Evolutionary conservation across 441 rosid genomes (phyloP).

Genomic region (Corymbia calophylla): DNA sequence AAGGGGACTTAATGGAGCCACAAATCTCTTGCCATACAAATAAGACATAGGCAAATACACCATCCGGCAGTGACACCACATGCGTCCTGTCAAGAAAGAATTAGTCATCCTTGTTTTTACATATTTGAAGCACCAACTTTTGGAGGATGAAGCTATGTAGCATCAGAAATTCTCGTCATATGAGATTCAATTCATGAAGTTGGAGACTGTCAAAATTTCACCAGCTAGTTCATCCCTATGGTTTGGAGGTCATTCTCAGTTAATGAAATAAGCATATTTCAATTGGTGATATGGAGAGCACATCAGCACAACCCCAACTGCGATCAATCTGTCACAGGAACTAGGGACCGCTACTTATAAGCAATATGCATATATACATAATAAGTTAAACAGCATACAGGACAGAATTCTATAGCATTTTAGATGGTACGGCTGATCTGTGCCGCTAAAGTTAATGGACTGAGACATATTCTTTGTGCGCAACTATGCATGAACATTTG

Average conservation of each 20-base stretch:
- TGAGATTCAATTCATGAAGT: neutral
- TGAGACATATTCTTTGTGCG: neutral
- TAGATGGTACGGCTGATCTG: neutral
- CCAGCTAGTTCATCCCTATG: neutral
- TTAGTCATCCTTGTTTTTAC: neutral
- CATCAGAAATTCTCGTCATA: neutral
- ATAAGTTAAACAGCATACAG: neutral
- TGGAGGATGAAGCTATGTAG: neutral
- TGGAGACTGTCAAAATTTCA: neutral
- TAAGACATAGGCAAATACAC: constrained; percentile 68
- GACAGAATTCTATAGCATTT: neutral
- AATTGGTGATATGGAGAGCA: neutral
- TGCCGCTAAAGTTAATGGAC: neutral
- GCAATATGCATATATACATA: neutral
- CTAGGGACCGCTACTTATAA: neutral
- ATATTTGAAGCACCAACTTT: neutral
- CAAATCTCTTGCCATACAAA: constrained; percentile 55
- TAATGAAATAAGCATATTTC: neutral
- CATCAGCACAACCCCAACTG: neutral
- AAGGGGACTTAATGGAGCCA: constrained; percentile 33
- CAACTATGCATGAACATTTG: neutral
- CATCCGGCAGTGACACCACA: constrained; percentile 80
- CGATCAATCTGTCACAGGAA: neutral
- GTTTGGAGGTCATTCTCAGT: neutral
- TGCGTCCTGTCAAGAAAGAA: constrained; percentile 25